Evolutionary conservation across 73 alveolate species (phyloP).

Genomic region (Stentor coeruleus): DNA sequence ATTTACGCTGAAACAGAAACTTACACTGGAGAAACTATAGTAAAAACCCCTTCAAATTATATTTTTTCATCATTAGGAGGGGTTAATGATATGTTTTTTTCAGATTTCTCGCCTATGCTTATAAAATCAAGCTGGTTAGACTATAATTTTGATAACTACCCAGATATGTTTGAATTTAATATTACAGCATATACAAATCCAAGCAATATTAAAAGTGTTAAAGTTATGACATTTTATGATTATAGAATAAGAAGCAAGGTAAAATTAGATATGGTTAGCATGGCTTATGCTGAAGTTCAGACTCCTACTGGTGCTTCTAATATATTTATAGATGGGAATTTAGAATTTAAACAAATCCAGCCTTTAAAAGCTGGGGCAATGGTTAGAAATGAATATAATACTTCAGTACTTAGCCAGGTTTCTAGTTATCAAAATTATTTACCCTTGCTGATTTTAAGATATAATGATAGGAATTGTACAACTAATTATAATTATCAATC

Average conservation of each 20-base stretch:
- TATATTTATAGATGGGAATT: not conserved
- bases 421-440: not conserved
- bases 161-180: not conserved
- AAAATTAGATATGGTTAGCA: constrained; percentile 9
- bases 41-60: too few relatives aligned
- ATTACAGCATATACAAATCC: not conserved
- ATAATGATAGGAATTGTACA: not conserved
- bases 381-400: not conserved
- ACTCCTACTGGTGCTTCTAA: constrained; percentile 22
- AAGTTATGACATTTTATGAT: constrained; percentile 13
- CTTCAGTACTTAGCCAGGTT: not conserved
- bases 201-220: not conserved
- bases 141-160: not conserved
- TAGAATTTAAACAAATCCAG: not conserved
- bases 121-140: not conserved
- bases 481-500: not conserved
- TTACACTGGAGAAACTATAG: too few relatives aligned
- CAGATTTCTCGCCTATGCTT: not conserved
- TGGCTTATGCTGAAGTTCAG: constrained; percentile 4
- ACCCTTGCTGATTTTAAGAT: not conserved
- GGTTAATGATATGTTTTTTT: not conserved
- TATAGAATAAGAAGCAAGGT: not conserved
- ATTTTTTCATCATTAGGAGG: not conserved
- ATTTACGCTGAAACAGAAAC: not conserved
- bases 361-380: not conserved